Evolutionary conservation across 257 asterid species (phyloP), one percentile per base, ranked within the genome.

Genomic region (Apocynum venetum): DNA sequence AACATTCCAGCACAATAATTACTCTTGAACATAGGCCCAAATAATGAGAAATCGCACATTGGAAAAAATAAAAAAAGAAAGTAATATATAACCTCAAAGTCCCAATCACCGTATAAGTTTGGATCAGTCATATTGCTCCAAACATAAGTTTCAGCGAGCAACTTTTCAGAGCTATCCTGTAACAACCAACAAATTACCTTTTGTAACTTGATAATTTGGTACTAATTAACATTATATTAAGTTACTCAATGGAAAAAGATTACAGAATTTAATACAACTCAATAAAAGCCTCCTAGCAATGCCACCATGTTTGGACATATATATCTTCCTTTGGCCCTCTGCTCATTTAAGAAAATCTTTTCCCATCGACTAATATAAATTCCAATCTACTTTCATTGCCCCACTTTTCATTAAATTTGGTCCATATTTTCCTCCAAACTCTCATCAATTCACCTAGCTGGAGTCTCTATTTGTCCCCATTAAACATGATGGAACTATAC

Each of bases 51-150:
- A 68, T 68, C 36, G 53, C 53, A 68, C 52, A 5, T 0, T 4
- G 53, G 6, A 9, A 43, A 43, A 43, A 20, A 43, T 44, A 53
- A 68, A 8, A 4, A 43, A 67, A 68, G 72, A 74, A n/a, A 20
- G 31, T 1, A 55, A 59, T 7, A 13, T 25, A 71, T 75, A 72
- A 91, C 98, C 92, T 91, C 93, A 73, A 91, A 86, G 81, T 91
- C 83, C 97, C 98, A 93, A 61, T 87, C 88, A 53, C 97, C 96
- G 47, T 82, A 80, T 83, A 93, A 80, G 78, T 85, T 75, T 3
- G 97, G 94, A 85, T 93, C 97, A 52, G 82, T 78, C 85, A 84
- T 82, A 82, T 91, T 83, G 59, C 48, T 86, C 98, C 97, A 90
- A 57, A 91, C 83, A 51, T 91, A 93, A 8, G 96, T 78, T 74